Evolutionary conservation across 352 stramenopile genomes (phyloP), one percentile per base, ranked within the genome.

Genomic region (Globisporangium sylvaticum): DNA sequence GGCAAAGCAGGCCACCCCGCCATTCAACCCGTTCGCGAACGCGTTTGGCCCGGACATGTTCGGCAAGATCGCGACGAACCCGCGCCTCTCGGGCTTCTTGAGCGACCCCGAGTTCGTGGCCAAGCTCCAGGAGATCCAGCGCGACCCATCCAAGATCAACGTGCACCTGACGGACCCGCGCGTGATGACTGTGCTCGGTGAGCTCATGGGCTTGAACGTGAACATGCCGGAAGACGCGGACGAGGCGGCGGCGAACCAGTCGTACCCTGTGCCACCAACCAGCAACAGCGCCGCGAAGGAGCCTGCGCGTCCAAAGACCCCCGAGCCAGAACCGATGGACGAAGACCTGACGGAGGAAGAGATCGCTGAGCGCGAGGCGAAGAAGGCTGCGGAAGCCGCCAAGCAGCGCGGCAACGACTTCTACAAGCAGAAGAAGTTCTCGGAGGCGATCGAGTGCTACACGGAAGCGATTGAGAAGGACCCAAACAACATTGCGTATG

Each of bases 391-490:
- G 0, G 80, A 96, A 12, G 87, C 89, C 39, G 87, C 92, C 62
- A 99, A 99, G 80, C 80, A 98, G 57, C 83, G 89, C 44, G 97
- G 97, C 52, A 99, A 99, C 72, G 83, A 87, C 6, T 80, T 98
- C 7, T 99, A 99, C 94, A 99, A 99, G 85, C 67, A 89, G 52
- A 98, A 99, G 76, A 72, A 98, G 70, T 99, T 99, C 71, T 83
- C 96, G 1, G 88, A 96, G 55, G 88, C 88, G 27, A 79, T 99
- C 29, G 89, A 83, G 62, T 92, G 91, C 62, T 99, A 99, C 84
- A 88, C 97, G 25, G 96, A 98, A 73, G 97, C 97, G 1, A 98
- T 98, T 67, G 88, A 82, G 37, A 88, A 98, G 67, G 91, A 99
- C 77, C 84, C 86, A 14, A 95, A 84, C 57, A 99, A 99, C 83